Evolutionary conservation across 305 asterid genomes (phyloP), one percentile per base, ranked within the genome.

Genomic region (Fraxinus angustifolia): DNA sequence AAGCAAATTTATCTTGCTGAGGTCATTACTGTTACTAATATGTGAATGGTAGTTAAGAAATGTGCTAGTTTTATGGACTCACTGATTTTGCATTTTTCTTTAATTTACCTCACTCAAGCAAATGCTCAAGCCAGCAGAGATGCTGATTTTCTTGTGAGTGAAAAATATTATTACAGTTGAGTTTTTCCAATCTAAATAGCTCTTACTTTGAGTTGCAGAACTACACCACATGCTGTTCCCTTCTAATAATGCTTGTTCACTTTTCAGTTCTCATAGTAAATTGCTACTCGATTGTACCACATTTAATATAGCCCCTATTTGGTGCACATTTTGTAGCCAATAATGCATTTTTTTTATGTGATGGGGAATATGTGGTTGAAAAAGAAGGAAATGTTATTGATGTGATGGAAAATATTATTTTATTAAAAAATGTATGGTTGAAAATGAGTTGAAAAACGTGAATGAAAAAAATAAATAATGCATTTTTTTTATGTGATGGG

Each of bases 1-100:
- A 75, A 33, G 62, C 35, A 48, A 73, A 68, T 70, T 11, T 77
- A 23, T 73, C 82, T 77, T 35, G 53, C 81, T 23, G 60, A 45
- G 86, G 87, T 77, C 60, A 78, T 31, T 75, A 45, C 60, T 50
- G 45, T 79, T 85, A 65, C 84, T 79, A 77, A 71, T 81, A 38
- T 48, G 56, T 17, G 19, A 10, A 56, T 75, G 62, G 19, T 83
- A 48, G 73, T 71, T 34, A 58, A 79, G 31, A 48, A 36, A 56
- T 62, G 17, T 76, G 75, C 34, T 73, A 68, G 58, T 75, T 80
- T 73, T 11, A 45, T 79, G 77, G 83, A 67, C 34, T 65, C 56
- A 30, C 58, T 68, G 67, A 40, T 78, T 72, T 62, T 4, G 38
- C n/a, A 33, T 50, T 70, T 17, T 78, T 31, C 35, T 72, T 73